A percentile compares a stretch with the other conserved stretches of the same genome.
phyloP scores from a whole-genome alignment of 164 flowering plant species.

The Malania oleifera region DNA sequence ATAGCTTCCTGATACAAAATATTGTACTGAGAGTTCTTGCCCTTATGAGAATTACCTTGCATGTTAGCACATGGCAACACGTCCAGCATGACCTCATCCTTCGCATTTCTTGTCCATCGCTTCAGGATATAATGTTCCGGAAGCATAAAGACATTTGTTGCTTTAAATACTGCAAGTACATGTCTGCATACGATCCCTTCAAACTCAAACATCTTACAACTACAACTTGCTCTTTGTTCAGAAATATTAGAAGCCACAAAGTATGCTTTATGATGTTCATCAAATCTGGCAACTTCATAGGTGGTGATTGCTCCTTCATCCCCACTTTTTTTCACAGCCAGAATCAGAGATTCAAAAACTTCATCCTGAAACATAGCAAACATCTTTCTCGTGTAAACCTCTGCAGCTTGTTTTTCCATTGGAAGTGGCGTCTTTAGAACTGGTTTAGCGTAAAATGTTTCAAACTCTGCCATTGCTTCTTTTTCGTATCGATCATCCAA shows the following conservation, averaged over 20 bases:
- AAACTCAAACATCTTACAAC: conserved; percentile 33
- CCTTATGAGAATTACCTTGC: conserved; percentile 21
- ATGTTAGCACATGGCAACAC: conserved; percentile 13
- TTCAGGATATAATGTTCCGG: conserved; percentile 32
- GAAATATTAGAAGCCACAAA: conserved; percentile 18
- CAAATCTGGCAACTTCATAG: conserved; percentile 31
- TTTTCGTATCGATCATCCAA: conserved; percentile 30
- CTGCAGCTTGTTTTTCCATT: conserved; percentile 33
- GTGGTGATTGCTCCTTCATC: conserved; percentile 20
- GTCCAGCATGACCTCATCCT: conserved; percentile 22
- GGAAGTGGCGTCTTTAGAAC: conserved; percentile 31
- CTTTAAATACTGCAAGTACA: conserved; percentile 30
- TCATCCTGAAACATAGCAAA: conserved; percentile 31
- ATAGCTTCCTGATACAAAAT: conserved; percentile 34
- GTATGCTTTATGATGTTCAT: conserved; percentile 23
- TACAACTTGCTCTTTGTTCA: conserved; percentile 27
- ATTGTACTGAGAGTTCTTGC: conserved; percentile 32
- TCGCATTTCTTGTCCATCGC: conserved; percentile 35
- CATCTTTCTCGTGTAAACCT: conserved; percentile 28
- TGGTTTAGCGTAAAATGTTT: conserved; percentile 27
- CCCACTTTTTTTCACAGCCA: conserved; percentile 23
- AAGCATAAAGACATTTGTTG: conserved; percentile 24
- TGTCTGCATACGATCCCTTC: conserved; percentile 36
- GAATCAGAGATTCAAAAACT: conserved; percentile 28
- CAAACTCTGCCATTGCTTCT: conserved; percentile 36